A percentile compares a stretch with the other conserved stretches of the same genome.
Conservation (phyloP, 2,329 filamentous ascomycete genomes). For the Trichoderma sp. region DNA sequence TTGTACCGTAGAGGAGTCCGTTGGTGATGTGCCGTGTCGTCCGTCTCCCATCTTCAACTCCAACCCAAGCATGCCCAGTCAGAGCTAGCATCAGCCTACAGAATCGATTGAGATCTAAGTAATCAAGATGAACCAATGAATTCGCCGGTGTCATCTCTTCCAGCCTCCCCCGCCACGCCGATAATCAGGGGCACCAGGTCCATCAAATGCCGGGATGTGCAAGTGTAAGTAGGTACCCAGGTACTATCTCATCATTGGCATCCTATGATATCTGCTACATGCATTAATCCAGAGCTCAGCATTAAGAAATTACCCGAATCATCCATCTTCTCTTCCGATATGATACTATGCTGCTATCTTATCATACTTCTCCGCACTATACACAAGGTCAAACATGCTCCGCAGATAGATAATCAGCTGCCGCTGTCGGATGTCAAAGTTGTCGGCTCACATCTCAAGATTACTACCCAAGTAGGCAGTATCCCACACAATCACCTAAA, state of each 20-base stretch:
- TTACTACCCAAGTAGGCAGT: conserved; percentile 10
- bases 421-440: not conserved
- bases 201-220: not conserved
- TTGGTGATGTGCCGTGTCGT: not conserved
- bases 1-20: not conserved
- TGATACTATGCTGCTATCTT: not conserved
- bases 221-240: not conserved
- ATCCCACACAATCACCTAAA: not conserved
- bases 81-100: not conserved
- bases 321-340: not conserved
- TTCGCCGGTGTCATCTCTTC: not conserved
- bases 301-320: not conserved
- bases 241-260: not conserved
- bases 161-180: not conserved
- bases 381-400: not conserved
- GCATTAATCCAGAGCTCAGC: not conserved
- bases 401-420: not conserved
- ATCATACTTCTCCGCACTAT: not conserved
- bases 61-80: not conserved
- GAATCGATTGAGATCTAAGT: not conserved
- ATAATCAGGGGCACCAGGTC: not conserved
- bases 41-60: not conserved
- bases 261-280: not conserved
- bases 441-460: not conserved
- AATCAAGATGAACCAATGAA: not conserved